Base-by-base conservation (phyloP, 345 rosid species). In the Pugionium dolabratum region DNA sequence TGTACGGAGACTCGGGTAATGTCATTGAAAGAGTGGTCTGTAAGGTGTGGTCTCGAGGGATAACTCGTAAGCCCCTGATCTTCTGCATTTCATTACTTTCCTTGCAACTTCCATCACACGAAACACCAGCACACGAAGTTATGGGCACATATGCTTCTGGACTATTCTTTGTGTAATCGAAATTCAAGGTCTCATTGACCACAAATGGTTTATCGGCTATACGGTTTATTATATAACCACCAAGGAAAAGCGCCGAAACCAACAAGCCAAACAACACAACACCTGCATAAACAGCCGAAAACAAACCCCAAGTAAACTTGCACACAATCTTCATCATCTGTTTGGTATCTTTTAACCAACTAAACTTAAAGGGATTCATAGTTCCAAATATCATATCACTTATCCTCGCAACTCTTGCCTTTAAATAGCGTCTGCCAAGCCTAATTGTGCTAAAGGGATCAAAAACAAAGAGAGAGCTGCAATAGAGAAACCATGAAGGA, bases 1-100 rank as follows among this genome's bases (percentile, higher is more conserved):
- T 93, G 59, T 93, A 90, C 32, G 66, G 79, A 0, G 96, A 94
- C 78, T 90, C 97, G 0, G 99, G 99, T 73, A 94, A 47, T 2
- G 79, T 75, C 75, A 75, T 64, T 2, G 68, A 59, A 54, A 75
- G 68, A 31, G 53, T 34, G 67, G 70, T 28, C 36, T 59, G 63
- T 10, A 75, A 37, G 62, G 65, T 65, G 5, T 75, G 79, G 45
- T 28, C 34, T 36, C 49, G 64, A 49, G 79, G 75, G 48, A 75
- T 65, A 45, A 33, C 68, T 27, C 64, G 75, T 4, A 33, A 6
- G 1, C 67, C 72, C 2, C 45, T 37, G 11, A 70, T 32, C 75
- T 70, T 70, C 59, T 33, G 7, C 64, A 70, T 37, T 25, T 77
- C 81, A 47, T 61, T 64, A 61, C 80, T 78, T 44, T 80, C 89